These are phyloP conservation scores for Plasmodium ovale DNA, from an alignment of 169 alveolate species.

Conservation along the genomic window DNA sequence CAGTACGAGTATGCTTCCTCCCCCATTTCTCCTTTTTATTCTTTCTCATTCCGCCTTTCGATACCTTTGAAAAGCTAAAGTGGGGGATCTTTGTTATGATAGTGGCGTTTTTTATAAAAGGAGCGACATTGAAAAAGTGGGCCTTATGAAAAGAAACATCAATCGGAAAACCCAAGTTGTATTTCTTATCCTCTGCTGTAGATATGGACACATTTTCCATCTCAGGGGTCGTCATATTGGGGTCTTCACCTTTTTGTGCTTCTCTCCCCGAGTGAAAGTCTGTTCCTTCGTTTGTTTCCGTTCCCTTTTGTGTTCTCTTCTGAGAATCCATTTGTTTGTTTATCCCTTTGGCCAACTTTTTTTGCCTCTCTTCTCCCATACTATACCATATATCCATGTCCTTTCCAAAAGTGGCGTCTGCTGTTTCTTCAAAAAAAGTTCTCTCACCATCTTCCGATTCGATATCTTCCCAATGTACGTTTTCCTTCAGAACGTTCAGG, in stretches of 20 bases:
- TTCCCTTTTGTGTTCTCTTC: not conserved
- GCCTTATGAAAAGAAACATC: slow-evolving; percentile 73
- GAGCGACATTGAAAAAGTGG: slow-evolving; percentile 67
- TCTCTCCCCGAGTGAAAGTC: not conserved
- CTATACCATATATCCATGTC: no score
- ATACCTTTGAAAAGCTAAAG: slow-evolving; percentile 64
- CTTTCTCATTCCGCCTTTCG: not conserved
- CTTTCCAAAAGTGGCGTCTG: not conserved
- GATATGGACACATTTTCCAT: slow-evolving; percentile 37
- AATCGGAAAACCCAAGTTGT: slow-evolving; percentile 49
- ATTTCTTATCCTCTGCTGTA: slow-evolving; percentile 46
- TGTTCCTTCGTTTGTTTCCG: not conserved
- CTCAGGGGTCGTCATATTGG: slow-evolving; percentile 25
- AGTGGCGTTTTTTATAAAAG: slow-evolving; percentile 62
- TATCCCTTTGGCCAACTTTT: no score
- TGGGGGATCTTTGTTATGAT: slow-evolving; percentile 72
- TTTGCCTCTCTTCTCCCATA: not conserved
- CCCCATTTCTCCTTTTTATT: not conserved
- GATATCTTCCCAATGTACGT: not conserved
- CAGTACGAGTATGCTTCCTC: not conserved
- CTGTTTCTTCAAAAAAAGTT: not conserved
- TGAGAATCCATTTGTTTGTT: not conserved
- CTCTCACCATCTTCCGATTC: not conserved
- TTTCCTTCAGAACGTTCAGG: not conserved
- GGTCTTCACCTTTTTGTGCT: not conserved